Evolutionary conservation across 495 filamentous ascomycete genomes (phyloP).

Genomic region (Penicillium bovifimosum): DNA sequence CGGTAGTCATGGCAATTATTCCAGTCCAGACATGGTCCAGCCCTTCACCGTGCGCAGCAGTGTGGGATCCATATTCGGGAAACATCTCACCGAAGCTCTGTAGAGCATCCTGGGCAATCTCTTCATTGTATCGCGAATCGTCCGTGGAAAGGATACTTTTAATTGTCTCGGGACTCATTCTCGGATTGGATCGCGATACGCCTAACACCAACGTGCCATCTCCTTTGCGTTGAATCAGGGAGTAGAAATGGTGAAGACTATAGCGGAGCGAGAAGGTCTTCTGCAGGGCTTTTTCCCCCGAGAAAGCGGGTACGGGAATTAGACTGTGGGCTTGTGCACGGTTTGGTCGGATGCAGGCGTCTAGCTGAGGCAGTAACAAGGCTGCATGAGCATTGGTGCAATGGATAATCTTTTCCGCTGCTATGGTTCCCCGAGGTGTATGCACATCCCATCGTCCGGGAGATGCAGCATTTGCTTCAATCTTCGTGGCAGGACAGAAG

Average conservation of each 20-base stretch:
- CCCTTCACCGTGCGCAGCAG: constrained; percentile 22
- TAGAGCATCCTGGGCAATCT: constrained; percentile 25
- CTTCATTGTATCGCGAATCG: constrained; percentile 22
- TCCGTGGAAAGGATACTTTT: constrained; percentile 21
- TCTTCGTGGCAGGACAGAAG: constrained; percentile 21
- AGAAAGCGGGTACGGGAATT: constrained; percentile 17
- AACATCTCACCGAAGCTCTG: constrained; percentile 19
- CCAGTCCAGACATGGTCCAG: constrained; percentile 31
- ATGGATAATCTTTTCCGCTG: constrained; percentile 23
- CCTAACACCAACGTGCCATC: constrained; percentile 29
- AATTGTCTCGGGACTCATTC: constrained; percentile 17
- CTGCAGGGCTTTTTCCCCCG: constrained; percentile 11
- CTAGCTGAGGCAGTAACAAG: constrained; percentile 20
- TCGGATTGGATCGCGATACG: constrained; percentile 27
- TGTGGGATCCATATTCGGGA: constrained; percentile 2
- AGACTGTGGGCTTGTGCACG: constrained; percentile 29
- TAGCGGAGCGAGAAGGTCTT: constrained; percentile 28
- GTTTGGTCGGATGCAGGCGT: constrained; percentile 21
- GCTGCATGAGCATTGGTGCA: constrained; percentile 33
- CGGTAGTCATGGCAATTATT: constrained; percentile 31
- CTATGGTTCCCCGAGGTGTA: constrained; percentile 17
- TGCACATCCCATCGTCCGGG: constrained; percentile 18
- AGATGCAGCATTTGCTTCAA: constrained; percentile 5
- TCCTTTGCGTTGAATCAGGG: constrained; percentile 20
- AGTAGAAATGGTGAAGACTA: constrained; percentile 30